Percentiles rank a stretch among this genome's conserved stretches.
Conservation (phyloP, 2,329 filamentous ascomycete genomes). For the Tolypocladium guangdongense region DNA sequence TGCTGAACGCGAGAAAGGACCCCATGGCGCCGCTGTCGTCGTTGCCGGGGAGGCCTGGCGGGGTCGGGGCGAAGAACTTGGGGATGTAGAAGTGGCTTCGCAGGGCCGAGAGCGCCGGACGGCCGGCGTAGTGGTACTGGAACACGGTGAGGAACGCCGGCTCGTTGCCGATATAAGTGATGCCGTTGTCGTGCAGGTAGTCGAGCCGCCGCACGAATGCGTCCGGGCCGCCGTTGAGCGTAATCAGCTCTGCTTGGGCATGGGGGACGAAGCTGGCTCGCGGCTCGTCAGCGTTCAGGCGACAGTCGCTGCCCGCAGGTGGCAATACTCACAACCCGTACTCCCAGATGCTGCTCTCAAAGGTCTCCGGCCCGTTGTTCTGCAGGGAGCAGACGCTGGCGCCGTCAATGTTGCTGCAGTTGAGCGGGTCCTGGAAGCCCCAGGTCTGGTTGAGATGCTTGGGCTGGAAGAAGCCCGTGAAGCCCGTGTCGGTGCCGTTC, state of each 20-base stretch:
- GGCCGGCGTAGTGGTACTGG: constrained; percentile 59
- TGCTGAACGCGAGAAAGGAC: constrained; percentile 51
- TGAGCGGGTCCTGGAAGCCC: constrained; percentile 57
- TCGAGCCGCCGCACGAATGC: constrained; percentile 48
- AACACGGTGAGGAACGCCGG: constrained; percentile 52
- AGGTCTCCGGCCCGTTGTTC: constrained; percentile 54
- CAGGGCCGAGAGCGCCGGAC: constrained; percentile 42
- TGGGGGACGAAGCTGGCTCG: constrained; percentile 37
- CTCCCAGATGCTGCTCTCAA: constrained; percentile 62
- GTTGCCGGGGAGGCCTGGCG: constrained; percentile 55
- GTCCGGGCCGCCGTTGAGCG: constrained; percentile 47
- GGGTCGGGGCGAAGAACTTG: constrained; percentile 46
- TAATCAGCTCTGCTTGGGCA: constrained; percentile 41
- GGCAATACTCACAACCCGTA: constrained; percentile 49
- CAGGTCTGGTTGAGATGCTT: constrained; percentile 57
- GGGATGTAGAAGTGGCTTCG: constrained; percentile 57
- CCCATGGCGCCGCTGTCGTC: constrained; percentile 64
- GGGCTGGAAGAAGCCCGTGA: constrained; percentile 60
- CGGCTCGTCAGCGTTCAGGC: neutral
- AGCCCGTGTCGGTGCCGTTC: constrained; percentile 50
- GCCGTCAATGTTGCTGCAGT: constrained; percentile 44
- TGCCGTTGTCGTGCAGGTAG: constrained; percentile 52
- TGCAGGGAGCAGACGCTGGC: constrained; percentile 49
- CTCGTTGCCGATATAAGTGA: constrained; percentile 57
- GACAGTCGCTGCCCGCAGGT: neutral